Evolutionary conservation across 768 basidiomycete genomes (phyloP).

Genomic region (Fibroporia radiculosa): DNA sequence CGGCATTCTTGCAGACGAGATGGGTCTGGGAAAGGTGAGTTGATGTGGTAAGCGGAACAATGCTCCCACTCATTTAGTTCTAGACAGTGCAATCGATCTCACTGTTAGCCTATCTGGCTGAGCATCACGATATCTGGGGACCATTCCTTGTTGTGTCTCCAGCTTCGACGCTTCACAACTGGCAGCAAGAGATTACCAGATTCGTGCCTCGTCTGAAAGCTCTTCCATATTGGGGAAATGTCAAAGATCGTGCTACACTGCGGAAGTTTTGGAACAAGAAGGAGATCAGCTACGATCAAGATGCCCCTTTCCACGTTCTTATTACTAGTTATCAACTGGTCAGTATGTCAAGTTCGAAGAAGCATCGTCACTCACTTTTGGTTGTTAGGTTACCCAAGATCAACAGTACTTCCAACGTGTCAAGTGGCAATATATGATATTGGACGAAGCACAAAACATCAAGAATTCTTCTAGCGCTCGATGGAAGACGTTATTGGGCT

Average conservation of each 20-base stretch:
- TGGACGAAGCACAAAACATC: constrained; percentile 99
- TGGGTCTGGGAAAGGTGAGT: constrained; percentile 85
- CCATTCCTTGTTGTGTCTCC: constrained; percentile 98
- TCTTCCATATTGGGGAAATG: constrained; percentile 96
- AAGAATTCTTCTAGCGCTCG: constrained; percentile 94
- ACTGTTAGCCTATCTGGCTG: constrained; percentile 89
- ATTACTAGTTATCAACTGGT: constrained; percentile 97
- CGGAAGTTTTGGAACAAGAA: constrained; percentile 99
- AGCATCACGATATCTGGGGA: constrained; percentile 98
- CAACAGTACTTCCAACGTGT: constrained; percentile 97
- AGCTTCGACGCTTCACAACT: constrained; percentile 95
- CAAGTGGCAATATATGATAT: constrained; percentile 99
- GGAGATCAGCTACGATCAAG: constrained; percentile 89
- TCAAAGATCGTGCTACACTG: constrained; percentile 89
- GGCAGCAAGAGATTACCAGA: constrained; percentile 97
- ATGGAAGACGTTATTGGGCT: constrained; percentile 95
- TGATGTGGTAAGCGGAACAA: not conserved
- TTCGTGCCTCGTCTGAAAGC: constrained; percentile 94
- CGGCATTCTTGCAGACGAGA: constrained; percentile 97
- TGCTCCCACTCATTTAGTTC: not conserved
- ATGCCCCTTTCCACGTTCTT: constrained; percentile 93
- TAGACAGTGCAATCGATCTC: constrained; percentile 98
- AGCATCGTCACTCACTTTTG: not conserved
- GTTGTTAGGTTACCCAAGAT: constrained; percentile 77
- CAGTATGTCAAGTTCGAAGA: constrained; percentile 19